phyloP scores from a whole-genome alignment of 805 yeast species.

The Cyberlindnera saturnus region DNA sequence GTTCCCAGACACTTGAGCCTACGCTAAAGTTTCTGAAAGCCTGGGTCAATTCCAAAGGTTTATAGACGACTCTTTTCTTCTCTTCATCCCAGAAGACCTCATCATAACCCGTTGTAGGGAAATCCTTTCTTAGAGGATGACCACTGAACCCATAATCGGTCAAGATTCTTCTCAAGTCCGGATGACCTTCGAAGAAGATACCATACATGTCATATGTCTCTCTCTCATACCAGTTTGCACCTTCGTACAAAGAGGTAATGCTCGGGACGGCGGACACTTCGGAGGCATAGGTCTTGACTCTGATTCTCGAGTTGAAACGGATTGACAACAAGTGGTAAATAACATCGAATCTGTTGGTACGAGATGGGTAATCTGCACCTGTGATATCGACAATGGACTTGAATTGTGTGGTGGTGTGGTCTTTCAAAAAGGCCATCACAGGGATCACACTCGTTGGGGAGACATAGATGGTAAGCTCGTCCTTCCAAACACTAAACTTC shows the following conservation, averaged over 20 bases:
- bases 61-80: slow-evolving; percentile 83
- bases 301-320: slow-evolving; percentile 78
- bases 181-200: slow-evolving; percentile 82
- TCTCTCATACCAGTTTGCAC: slow-evolving; percentile 88
- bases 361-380: slow-evolving; percentile 80
- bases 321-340: slow-evolving; percentile 78
- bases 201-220: slow-evolving; percentile 88
- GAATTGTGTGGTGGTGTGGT: slow-evolving; percentile 78
- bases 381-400: slow-evolving; percentile 76
- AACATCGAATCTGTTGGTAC: slow-evolving; percentile 80
- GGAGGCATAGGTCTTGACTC: slow-evolving; percentile 84
- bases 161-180: slow-evolving; percentile 83
- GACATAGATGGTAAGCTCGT: slow-evolving; percentile 69
- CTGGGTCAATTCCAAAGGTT: slow-evolving; percentile 85
- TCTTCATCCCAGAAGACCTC: slow-evolving; percentile 89
- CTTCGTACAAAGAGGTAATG: slow-evolving; percentile 62
- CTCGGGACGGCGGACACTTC: slow-evolving; percentile 82
- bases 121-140: slow-evolving; percentile 85
- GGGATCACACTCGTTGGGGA: slow-evolving; percentile 74
- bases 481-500: slow-evolving; percentile 86
- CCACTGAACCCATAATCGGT: slow-evolving; percentile 93
- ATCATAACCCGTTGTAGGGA: slow-evolving; percentile 89
- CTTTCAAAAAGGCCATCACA: slow-evolving; percentile 60
- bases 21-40: slow-evolving; percentile 89
- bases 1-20: slow-evolving; percentile 89